phyloP scores from a whole-genome alignment of 768 basidiomycete species.

The Sarcodon sp. region DNA sequence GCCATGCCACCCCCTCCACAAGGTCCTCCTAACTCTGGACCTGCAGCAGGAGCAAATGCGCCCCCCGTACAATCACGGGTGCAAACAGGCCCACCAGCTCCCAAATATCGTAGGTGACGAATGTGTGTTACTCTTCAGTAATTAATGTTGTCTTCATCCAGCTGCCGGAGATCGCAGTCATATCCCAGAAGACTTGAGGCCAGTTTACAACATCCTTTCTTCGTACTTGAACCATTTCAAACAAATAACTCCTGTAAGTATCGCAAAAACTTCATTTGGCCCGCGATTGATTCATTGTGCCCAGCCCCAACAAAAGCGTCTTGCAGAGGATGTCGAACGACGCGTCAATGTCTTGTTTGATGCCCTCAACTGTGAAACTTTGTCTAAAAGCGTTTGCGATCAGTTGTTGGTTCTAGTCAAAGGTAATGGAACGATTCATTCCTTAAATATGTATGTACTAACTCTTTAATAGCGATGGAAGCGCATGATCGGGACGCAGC shows the following conservation, averaged over 20 bases:
- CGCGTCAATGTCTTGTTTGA: slow-evolving; percentile 82
- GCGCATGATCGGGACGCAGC: slow-evolving; percentile 67
- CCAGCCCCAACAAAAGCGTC: slow-evolving; percentile 72
- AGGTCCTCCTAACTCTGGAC: slow-evolving; percentile 10
- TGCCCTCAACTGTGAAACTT: slow-evolving; percentile 79
- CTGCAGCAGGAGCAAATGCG: slow-evolving; percentile 12
- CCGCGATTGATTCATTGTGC: neutral
- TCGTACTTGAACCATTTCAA: slow-evolving; percentile 53
- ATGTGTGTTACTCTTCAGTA: slow-evolving; percentile 1
- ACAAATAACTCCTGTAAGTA: slow-evolving; percentile 63
- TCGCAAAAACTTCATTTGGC: neutral
- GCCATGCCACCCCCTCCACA: slow-evolving; percentile 13
- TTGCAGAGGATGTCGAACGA: slow-evolving; percentile 79
- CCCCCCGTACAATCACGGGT: slow-evolving; percentile 19
- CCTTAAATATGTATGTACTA: neutral
- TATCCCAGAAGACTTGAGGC: slow-evolving; percentile 58
- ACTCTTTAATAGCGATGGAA: slow-evolving; percentile 52
- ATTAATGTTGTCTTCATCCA: slow-evolving; percentile 17
- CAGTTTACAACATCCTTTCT: slow-evolving; percentile 55
- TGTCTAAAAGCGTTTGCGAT: slow-evolving; percentile 59
- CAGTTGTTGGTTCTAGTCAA: slow-evolving; percentile 17
- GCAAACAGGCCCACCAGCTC: slow-evolving; percentile 26
- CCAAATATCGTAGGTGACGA: slow-evolving; percentile 46
- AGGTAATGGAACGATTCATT: neutral
- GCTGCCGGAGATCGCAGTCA: slow-evolving; percentile 89